A percentile compares a stretch with the other conserved stretches of the same genome.
Conservation (phyloP, 495 filamentous ascomycete genomes). For the Aspergillus nanangensis region DNA sequence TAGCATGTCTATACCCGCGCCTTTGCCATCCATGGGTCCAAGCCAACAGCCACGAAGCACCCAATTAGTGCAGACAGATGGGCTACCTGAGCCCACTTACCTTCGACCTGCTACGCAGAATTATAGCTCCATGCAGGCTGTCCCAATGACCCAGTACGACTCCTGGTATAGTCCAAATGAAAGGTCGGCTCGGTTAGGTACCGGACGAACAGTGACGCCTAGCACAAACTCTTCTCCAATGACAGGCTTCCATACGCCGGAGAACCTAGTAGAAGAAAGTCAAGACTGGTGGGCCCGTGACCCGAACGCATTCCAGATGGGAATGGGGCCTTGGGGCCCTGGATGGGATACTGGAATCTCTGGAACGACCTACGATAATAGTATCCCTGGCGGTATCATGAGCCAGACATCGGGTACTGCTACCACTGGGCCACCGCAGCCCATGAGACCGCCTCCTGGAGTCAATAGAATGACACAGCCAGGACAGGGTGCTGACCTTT, state of each 20-base stretch:
- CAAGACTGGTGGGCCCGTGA: constrained; percentile 59
- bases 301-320: constrained; percentile 37
- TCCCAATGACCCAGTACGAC: constrained; percentile 11
- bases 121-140: constrained; percentile 13
- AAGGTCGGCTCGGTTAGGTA: constrained; percentile 6
- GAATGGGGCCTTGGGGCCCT: constrained; percentile 45
- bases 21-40: constrained; percentile 20
- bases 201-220: constrained; percentile 16
- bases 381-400: constrained; percentile 8
- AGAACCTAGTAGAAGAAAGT: constrained; percentile 48
- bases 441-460: neutral
- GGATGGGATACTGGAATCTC: constrained; percentile 13
- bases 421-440: constrained; percentile 2
- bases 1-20: constrained; percentile 9
- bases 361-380: constrained; percentile 6
- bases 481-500: constrained; percentile 1
- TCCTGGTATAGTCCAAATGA: constrained; percentile 27
- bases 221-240: constrained; percentile 27
- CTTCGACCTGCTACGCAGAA: constrained; percentile 24
- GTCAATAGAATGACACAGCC: neutral
- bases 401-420: constrained; percentile 10
- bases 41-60: constrained; percentile 15
- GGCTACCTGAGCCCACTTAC: constrained; percentile 34
- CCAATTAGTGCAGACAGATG: constrained; percentile 17
- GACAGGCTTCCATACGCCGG: constrained; percentile 39